phyloP scores from a whole-genome alignment of 176 grass and related monocot genomes.

The Areca catechu region DNA sequence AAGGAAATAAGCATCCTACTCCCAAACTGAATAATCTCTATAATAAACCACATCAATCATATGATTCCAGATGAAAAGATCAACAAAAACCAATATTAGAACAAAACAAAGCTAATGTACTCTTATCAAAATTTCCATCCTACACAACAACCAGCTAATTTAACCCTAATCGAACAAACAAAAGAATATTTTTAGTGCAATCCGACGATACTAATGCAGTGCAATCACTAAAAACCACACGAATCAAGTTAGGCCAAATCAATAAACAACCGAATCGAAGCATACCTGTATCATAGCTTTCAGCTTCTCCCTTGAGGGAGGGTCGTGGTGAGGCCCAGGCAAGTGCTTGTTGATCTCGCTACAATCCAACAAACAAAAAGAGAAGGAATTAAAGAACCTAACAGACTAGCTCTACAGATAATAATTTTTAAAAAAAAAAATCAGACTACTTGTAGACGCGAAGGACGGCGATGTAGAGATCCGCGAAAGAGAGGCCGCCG shows the following conservation, averaged over 20 bases:
- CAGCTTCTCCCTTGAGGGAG: constrained; percentile 79
- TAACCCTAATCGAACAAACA: too few relatives aligned
- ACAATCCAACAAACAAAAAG: neutral
- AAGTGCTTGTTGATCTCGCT: constrained; percentile 97
- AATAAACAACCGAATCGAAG: neutral
- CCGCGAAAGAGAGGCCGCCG: constrained; percentile 54
- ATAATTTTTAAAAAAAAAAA: neutral
- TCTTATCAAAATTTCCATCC: too few relatives aligned
- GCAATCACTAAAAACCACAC: neutral
- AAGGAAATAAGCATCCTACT: too few relatives aligned
- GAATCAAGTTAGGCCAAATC: neutral
- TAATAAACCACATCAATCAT: too few relatives aligned
- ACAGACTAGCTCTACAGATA: neutral
- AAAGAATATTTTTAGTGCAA: too few relatives aligned
- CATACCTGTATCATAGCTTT: constrained; percentile 49
- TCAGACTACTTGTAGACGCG: constrained; percentile 76
- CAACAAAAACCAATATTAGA: too few relatives aligned
- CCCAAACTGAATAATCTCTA: too few relatives aligned
- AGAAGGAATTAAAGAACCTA: neutral
- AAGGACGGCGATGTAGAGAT: constrained; percentile 93
- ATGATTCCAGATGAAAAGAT: too few relatives aligned
- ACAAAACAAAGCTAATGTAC: too few relatives aligned
- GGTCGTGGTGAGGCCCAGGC: constrained; percentile 81
- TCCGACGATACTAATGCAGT: neutral
- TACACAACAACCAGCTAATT: too few relatives aligned